Evolutionary conservation across 148 eudicot species (phyloP).

Genomic region (Heliamphora exappendiculata): DNA sequence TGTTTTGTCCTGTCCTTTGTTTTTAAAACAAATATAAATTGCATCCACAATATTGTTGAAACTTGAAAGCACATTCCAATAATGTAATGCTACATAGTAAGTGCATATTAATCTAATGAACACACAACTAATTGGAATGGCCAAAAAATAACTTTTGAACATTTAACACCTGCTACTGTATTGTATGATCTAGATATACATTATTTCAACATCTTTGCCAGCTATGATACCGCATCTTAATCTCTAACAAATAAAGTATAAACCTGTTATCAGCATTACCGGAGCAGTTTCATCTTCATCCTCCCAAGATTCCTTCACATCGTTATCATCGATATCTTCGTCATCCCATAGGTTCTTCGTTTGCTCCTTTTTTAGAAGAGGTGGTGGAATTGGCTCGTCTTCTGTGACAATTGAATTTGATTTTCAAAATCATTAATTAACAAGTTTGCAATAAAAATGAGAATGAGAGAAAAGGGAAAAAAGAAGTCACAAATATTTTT

Average conservation of each 20-base stretch:
- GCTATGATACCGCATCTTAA: not conserved
- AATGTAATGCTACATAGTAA: not conserved
- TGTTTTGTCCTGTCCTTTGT: not conserved
- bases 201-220: not conserved
- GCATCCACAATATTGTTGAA: not conserved
- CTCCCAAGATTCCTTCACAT: constrained; percentile 92
- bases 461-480: not conserved
- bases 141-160: not conserved
- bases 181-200: not conserved
- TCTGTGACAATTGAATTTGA: constrained; percentile 30
- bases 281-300: constrained; percentile 83
- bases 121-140: not conserved
- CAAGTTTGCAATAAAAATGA: not conserved
- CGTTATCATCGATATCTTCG: constrained; percentile 82
- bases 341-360: constrained; percentile 68
- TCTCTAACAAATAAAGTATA: not conserved
- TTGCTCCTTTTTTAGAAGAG: constrained; percentile 44
- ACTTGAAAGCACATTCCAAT: not conserved
- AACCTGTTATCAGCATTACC: constrained; percentile 31
- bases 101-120: not conserved
- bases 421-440: not conserved
- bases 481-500: not conserved
- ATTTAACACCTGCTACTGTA: not conserved
- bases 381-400: constrained; percentile 53
- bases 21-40: not conserved